phyloP scores from a whole-genome alignment of 768 basidiomycete genomes.

The Leccinum subgranulosum region DNA sequence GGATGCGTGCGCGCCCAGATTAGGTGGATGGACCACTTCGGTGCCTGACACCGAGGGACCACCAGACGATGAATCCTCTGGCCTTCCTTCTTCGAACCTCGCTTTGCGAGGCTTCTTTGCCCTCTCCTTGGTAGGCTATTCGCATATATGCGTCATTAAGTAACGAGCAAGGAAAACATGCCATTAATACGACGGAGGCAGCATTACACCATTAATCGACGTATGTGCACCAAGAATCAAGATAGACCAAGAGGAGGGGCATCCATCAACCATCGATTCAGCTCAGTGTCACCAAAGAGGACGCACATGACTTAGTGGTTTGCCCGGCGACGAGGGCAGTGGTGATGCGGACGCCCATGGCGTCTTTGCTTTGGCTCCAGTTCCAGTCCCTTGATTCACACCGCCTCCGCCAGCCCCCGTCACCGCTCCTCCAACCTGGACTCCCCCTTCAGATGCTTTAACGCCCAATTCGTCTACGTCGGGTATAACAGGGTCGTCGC shows the following conservation, averaged over 20 bases:
- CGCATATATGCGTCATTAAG: constrained; percentile 4
- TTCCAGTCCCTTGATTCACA: constrained; percentile 17
- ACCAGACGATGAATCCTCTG: background rate
- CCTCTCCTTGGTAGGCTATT: constrained; percentile 72
- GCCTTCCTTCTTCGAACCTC: constrained; percentile 16
- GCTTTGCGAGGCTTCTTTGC: constrained; percentile 64
- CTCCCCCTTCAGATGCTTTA: constrained; percentile 46
- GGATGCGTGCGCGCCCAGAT: background rate
- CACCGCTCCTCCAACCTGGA: constrained; percentile 24
- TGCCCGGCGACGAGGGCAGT: constrained; percentile 48
- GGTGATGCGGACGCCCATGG: constrained; percentile 19
- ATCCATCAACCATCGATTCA: constrained; percentile 45
- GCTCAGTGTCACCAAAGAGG: constrained; percentile 60
- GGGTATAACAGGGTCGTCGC: constrained; percentile 36
- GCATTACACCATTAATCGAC: constrained; percentile 33
- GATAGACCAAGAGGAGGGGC: constrained; percentile 10
- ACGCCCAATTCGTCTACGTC: constrained; percentile 40
- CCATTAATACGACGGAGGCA: constrained; percentile 24
- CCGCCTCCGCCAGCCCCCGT: constrained; percentile 3
- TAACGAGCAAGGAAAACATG: constrained; percentile 22
- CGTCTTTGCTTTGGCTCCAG: constrained; percentile 23
- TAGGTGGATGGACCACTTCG: background rate
- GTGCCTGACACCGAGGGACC: background rate
- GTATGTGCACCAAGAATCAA: constrained; percentile 21
- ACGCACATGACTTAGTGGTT: constrained; percentile 86